A percentile compares a stretch with the other conserved stretches of the same genome.
Conservation (phyloP, 768 basidiomycete genomes). For the Leccinum arenicola region DNA sequence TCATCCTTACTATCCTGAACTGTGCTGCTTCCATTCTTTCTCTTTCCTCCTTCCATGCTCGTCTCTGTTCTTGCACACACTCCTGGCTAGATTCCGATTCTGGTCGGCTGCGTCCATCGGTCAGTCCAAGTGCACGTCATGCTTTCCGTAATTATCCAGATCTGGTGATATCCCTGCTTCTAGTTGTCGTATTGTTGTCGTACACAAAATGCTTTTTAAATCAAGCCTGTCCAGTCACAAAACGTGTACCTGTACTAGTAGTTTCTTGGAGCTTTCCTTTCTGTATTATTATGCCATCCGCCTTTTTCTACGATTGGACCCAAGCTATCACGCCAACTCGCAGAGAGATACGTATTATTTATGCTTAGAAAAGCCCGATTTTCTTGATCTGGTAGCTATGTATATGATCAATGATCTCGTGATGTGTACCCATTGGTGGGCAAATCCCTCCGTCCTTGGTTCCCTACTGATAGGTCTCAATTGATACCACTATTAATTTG, state of each 20-base stretch:
- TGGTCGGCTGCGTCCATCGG: constrained; percentile 8
- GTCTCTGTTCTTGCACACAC: constrained; percentile 22
- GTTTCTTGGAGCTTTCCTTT: constrained; percentile 28
- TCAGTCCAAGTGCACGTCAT: constrained; percentile 4
- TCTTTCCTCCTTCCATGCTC: constrained; percentile 5
- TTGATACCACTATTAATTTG: constrained; percentile 6
- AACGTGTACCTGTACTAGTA: constrained; percentile 25
- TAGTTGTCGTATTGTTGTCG: constrained; percentile 24
- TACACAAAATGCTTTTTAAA: constrained; percentile 16
- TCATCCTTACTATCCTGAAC: neutral
- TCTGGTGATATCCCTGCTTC: constrained; percentile 15
- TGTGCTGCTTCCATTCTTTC: constrained; percentile 9
- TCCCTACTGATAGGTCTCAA: constrained; percentile 4
- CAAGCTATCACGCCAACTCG: constrained; percentile 2
- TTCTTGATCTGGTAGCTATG: constrained; percentile 21
- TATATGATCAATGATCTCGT: constrained; percentile 22
- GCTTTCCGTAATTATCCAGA: constrained; percentile 19
- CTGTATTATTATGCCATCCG: constrained; percentile 27
- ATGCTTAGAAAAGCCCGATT: constrained; percentile 18
- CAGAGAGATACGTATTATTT: constrained; percentile 18
- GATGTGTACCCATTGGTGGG: constrained; percentile 11
- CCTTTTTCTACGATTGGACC: constrained; percentile 13
- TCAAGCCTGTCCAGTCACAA: constrained; percentile 5
- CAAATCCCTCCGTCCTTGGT: constrained; percentile 13
- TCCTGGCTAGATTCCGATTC: constrained; percentile 19